A percentile compares a stretch with the other conserved stretches of the same genome.
Conservation (phyloP, 139 green algal species). For the Chlamydomonas sp. region DNA sequence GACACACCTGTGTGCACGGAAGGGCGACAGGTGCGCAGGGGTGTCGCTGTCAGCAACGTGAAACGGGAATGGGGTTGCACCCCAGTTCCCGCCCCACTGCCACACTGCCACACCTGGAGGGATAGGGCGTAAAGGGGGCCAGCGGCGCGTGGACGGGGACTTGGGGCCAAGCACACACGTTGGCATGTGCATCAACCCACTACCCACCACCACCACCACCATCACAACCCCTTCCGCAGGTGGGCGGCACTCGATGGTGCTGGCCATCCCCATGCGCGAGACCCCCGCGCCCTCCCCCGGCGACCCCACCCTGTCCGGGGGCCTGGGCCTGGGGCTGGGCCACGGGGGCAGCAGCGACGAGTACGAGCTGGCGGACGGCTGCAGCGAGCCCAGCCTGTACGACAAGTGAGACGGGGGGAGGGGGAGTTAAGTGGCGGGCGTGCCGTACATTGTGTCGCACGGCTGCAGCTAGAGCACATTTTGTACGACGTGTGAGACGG, state of each 20-base stretch:
- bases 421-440: no score
- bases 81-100: no score
- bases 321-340: background rate
- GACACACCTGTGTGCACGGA: constrained; percentile 46
- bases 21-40: no score
- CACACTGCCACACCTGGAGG: no score
- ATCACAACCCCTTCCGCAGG: constrained; percentile 42
- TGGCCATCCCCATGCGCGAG: constrained; percentile 73
- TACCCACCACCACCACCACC: background rate
- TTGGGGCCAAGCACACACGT: background rate
- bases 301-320: background rate
- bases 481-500: no score
- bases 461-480: background rate
- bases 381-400: constrained; percentile 36
- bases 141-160: no score
- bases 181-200: no score
- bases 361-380: background rate
- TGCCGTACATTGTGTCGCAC: background rate
- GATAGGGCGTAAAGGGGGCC: no score
- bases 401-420: constrained; percentile 15
- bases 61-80: no score
- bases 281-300: background rate
- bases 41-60: no score
- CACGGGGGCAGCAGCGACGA: constrained; percentile 3
- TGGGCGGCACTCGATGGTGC: constrained; percentile 75